A percentile compares a stretch with the other conserved stretches of the same genome.
These are phyloP conservation scores for Ophiosphaerella narmari DNA, from an alignment of 2,329 filamentous ascomycete species.

Conservation along the genomic window DNA sequence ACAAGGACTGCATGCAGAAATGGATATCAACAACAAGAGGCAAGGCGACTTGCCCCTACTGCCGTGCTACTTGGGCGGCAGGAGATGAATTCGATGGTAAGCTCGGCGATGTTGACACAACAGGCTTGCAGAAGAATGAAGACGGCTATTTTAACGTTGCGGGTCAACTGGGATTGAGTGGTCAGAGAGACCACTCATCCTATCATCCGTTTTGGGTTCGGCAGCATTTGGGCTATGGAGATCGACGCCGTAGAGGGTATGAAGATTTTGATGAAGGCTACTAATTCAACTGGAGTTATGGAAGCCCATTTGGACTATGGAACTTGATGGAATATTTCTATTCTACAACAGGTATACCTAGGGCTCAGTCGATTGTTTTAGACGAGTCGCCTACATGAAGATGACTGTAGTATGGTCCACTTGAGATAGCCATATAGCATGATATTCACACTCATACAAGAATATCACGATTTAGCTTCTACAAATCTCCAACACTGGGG, in stretches of 20 bases:
- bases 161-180: constrained; percentile 62
- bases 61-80: constrained; percentile 60
- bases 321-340: neutral
- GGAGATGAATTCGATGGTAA: constrained; percentile 45
- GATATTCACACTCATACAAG: no score
- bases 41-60: constrained; percentile 64
- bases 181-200: constrained; percentile 45
- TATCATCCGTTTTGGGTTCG: constrained; percentile 35
- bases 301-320: neutral
- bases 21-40: constrained; percentile 49
- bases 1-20: constrained; percentile 60
- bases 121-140: constrained; percentile 45
- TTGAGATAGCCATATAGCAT: no score
- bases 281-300: neutral
- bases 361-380: neutral
- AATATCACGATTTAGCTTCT: no score
- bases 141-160: constrained; percentile 69
- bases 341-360: neutral
- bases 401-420: no score
- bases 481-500: no score
- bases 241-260: constrained; percentile 3
- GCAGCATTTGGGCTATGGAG: constrained; percentile 10
- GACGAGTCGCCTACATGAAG: no score
- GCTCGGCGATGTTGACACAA: constrained; percentile 52
- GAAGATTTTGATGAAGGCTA: constrained; percentile 3